Evolutionary conservation across 257 asterid genomes (phyloP).

Genomic region (Avicennia marina): DNA sequence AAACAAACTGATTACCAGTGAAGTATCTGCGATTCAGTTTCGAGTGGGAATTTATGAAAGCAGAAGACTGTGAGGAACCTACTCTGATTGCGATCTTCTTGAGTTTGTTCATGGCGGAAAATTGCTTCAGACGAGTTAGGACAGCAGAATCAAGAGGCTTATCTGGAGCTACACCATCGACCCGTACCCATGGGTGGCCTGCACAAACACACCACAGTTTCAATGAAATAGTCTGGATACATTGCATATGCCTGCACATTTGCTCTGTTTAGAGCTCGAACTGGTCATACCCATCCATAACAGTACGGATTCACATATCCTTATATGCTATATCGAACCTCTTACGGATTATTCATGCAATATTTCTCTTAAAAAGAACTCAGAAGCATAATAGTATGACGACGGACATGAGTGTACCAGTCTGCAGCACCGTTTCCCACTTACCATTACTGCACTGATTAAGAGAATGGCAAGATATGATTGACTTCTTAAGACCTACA

Average conservation of each 20-base stretch:
- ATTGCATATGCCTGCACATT: background rate
- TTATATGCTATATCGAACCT: background rate
- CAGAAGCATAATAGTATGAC: background rate
- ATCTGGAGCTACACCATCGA: slow-evolving; percentile 53
- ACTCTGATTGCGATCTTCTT: slow-evolving; percentile 67
- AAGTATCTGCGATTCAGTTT: background rate
- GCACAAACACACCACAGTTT: background rate
- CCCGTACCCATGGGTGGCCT: slow-evolving; percentile 75
- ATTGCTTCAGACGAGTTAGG: slow-evolving; percentile 51
- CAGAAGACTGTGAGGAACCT: slow-evolving; percentile 13
- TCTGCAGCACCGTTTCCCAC: background rate
- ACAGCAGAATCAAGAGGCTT: slow-evolving; percentile 69
- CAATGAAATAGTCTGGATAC: background rate
- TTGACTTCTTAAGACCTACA: background rate
- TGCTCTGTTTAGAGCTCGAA: too few relatives aligned
- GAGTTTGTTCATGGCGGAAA: slow-evolving; percentile 59
- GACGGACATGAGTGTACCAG: background rate
- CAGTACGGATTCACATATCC: too few relatives aligned
- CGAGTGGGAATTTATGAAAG: background rate
- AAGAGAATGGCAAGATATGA: background rate
- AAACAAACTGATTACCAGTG: too few relatives aligned
- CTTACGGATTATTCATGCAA: background rate
- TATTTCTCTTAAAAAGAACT: background rate
- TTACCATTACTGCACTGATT: background rate
- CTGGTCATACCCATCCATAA: background rate